Conservation (phyloP, 306 rosid species). For the Sechiopsis laciniata region DNA sequence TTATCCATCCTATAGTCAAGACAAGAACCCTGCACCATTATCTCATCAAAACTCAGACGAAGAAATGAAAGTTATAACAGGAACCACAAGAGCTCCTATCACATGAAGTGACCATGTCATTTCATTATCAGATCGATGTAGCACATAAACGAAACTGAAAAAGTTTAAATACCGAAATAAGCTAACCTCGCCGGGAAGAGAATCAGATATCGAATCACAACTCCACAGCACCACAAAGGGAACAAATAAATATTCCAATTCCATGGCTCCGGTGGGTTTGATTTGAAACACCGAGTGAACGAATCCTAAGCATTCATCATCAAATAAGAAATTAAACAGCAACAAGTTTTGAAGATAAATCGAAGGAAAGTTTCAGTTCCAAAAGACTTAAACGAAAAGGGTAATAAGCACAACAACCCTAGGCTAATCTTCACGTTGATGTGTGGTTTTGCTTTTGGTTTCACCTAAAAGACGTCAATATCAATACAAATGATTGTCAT, state of each 20-base stretch:
- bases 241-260: constrained; percentile 93
- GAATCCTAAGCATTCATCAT: constrained; percentile 52
- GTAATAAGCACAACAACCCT: no score
- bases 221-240: constrained; percentile 96
- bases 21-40: constrained; percentile 65
- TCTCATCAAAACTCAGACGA: neutral
- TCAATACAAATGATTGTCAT: no score
- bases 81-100: constrained; percentile 15
- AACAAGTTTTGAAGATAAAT: neutral
- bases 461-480: no score
- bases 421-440: no score
- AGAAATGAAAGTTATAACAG: constrained; percentile 9
- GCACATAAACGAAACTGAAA: constrained; percentile 11
- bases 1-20: constrained; percentile 85
- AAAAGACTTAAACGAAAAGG: no score
- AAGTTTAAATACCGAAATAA: neutral
- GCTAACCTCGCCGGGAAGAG: constrained; percentile 74
- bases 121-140: neutral
- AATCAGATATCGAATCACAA: constrained; percentile 69
- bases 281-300: constrained; percentile 93
- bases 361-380: neutral
- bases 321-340: neutral
- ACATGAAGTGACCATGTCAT: neutral
- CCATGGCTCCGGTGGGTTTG: constrained; percentile 95
- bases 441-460: no score